A percentile compares a stretch with the other conserved stretches of the same genome.
phyloP scores from a whole-genome alignment of 2,329 filamentous ascomycete genomes.

The Chrysoporthe puriensis region DNA sequence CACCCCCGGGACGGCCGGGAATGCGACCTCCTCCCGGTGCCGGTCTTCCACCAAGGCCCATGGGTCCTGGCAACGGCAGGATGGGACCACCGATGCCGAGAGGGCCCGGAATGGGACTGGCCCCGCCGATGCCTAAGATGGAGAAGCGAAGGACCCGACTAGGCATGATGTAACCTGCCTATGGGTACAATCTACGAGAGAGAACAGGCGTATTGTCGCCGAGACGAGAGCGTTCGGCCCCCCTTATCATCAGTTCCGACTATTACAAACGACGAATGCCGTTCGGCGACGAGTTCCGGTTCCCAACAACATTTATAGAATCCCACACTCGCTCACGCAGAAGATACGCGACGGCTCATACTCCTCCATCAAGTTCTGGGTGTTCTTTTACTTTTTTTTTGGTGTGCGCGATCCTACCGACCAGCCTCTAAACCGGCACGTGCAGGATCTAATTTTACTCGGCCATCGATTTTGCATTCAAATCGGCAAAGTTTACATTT shows the following conservation, averaged over 20 bases:
- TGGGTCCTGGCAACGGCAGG: conserved; percentile 23
- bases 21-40: conserved; percentile 27
- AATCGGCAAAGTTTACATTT: not conserved
- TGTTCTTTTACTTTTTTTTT: not conserved
- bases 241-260: not conserved
- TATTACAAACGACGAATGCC: not conserved
- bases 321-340: not conserved
- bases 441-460: not conserved
- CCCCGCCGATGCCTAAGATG: conserved; percentile 52
- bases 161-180: conserved; percentile 54
- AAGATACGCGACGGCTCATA: not conserved
- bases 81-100: conserved; percentile 33
- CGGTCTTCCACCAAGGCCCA: conserved; percentile 26
- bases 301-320: not conserved
- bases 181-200: not conserved
- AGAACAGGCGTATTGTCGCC: not conserved
- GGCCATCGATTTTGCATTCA: not conserved
- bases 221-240: not conserved
- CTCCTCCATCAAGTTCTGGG: not conserved
- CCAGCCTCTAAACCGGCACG: not conserved
- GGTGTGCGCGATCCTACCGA: not conserved
- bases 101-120: conserved; percentile 40
- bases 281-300: not conserved
- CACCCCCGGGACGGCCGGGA: conserved; percentile 26
- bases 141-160: conserved; percentile 66